Evolutionary conservation across 768 basidiomycete genomes (phyloP).

Genomic region (Leucosporidium creatinivorum): DNA sequence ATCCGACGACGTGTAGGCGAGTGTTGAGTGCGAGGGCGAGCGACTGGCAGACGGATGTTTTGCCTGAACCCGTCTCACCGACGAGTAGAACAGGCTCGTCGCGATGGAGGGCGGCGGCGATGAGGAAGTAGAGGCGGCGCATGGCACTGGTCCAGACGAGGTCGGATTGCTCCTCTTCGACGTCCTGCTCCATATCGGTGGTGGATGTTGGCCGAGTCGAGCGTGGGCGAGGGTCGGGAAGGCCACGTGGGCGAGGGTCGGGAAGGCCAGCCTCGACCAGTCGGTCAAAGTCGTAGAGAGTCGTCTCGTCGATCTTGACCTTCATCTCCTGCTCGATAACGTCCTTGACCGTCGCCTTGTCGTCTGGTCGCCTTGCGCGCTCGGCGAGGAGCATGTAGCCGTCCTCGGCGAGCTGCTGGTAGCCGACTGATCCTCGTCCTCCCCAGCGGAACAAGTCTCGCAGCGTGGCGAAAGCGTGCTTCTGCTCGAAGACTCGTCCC

Average conservation of each 20-base stretch:
- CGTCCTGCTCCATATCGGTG: too few species aligned
- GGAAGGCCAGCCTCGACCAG: conserved; percentile 35
- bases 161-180: conserved; percentile 2
- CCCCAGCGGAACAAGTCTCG: conserved; percentile 98
- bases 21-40: conserved; percentile 62
- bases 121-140: conserved; percentile 76
- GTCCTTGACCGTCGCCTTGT: conserved; percentile 81
- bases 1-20: conserved; percentile 68
- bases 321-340: conserved; percentile 85
- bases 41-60: conserved; percentile 92
- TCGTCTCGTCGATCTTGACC: conserved; percentile 65
- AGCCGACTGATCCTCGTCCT: conserved; percentile 74
- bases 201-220: not conserved
- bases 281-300: conserved; percentile 51
- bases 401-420: conserved; percentile 87
- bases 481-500: conserved; percentile 91
- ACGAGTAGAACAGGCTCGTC: conserved; percentile 93
- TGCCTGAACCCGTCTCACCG: conserved; percentile 94
- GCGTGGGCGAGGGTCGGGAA: conserved; percentile 8
- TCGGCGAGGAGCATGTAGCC: conserved; percentile 97
- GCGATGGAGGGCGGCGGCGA: conserved; percentile 74
- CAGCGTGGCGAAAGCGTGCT: conserved; percentile 90
- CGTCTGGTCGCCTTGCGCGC: conserved; percentile 72
- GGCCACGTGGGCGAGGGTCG: not conserved
- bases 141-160: conserved; percentile 90